Evolutionary conservation across 1,284 basidiomycete genomes (phyloP), one percentile per base, ranked within the genome.

Genomic region (Fomitopsis schrenkii): DNA sequence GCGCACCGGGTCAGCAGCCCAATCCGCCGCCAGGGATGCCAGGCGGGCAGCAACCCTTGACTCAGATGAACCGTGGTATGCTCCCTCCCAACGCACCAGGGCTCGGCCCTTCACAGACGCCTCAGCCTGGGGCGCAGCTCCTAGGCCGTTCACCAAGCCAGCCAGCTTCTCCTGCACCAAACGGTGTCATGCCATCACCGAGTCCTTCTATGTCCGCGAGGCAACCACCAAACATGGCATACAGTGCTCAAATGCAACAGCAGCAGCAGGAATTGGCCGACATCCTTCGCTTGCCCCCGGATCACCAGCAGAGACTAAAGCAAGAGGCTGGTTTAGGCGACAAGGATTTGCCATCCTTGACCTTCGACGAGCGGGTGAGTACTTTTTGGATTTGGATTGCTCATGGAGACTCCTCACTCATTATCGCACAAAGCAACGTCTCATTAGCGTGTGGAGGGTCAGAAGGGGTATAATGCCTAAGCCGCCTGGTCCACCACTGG

Each of bases 321-420:
- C 64, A 68, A 40, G 85, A 87, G 28, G 48, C 80, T 15, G 81
- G 80, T 0, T 30, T 86, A 5, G 74, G 67, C 0, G 80, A 81
- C 28, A 86, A 83, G 70, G 85, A 89, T 15, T 45, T 79, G 0
- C 65, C 63, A 5, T 64, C 71, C 7, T 68, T 88, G 63, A 80
- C 75, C 10, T 36, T 68, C 7, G 75, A 77, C 0, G 89, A 91
- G 33, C 90, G 87, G 80, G 88, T 89, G 59, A 54, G 77, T 71
- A 5, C 44, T 46, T 22, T 22, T 17, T 50, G 36, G 28, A 22
- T 22, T 22, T 22, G 22, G 22, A 22, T 50, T 44, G 46, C 2
- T 10, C 33, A 7, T 40, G 28, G 38, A 10, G 7, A 9, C 57
- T 40, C 64, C 67, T 61, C 62, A 66, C 62, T 61, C 64, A 33